Evolutionary conservation across 345 rosid genomes (phyloP), one percentile per base, ranked within the genome.

Genomic region (Acer saccharum): DNA sequence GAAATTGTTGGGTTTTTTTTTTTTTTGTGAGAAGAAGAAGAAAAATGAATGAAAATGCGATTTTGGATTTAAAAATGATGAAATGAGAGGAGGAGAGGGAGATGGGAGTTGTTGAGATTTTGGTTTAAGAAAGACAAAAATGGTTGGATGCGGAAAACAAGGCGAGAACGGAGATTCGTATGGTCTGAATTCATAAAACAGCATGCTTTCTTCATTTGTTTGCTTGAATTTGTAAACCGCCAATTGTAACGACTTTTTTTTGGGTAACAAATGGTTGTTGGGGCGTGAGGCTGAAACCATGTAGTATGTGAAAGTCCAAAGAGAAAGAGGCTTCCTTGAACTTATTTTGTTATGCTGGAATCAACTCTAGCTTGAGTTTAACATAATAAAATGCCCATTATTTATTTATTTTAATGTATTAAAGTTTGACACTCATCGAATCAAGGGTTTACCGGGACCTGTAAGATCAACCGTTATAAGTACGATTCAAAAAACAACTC

Each of bases 151-250:
- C 80, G 82, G 12, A 57, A 75, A 18, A 14, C 3, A 44, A 72
- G 83, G 81, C 9, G 17, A 12, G 18, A 29, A 64, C 84, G 7
- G 39, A 80, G 82, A 85, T 66, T 69, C 78, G 88, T 60, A 3
- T 11, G 85, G 83, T 58, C 16, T 18, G 13, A 43, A 8, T 6
- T 2, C 61, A 43, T 9, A 68, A 14, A 43, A 13, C 54, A 43
- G 14, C 25, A 12, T 1, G 71, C 11, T 32, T 18, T 7, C 21
- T 67, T 67, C 46, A n/a, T 67, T 39, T 6, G 12, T 10, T 7
- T 9, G n/a, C 58, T 6, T 16, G 58, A 54, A 54, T 54, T 54
- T 54, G n/a, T 3, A 54, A 20, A n/a, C 64, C 25, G 12, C 64
- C 27, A 18, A 25, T 7, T 21, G 10, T 60, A 7, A 21, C 50